Base-by-base conservation (phyloP, 192 early-diverging fungal genomes). In the Dissophora globulifera region DNA sequence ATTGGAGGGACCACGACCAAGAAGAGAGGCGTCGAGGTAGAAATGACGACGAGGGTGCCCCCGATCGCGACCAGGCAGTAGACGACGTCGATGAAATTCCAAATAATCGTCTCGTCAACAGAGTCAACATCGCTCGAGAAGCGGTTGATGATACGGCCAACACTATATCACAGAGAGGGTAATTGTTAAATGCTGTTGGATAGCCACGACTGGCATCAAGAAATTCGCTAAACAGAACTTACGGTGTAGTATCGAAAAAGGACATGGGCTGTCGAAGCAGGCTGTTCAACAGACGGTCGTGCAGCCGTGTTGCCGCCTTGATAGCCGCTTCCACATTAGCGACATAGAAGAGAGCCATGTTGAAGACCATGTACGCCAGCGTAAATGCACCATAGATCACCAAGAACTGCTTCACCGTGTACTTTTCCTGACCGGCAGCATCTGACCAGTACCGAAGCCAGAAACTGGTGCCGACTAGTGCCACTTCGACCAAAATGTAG, bases 61-160 rank as follows among this genome's bases (percentile, higher is more conserved):
- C 69, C 50, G 2, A 85, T 80, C 10, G 80, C 54, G 1, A 85
- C 81, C 19, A 64, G 62, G 25, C 69, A 72, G 19, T 64, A 72
- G 4, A 72, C 60, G 11, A 81, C 69, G 53, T 86, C 76, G 32
- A 78, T 88, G 19, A 52, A 62, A 23, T 75, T 69, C 68, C 35
- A 88, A 82, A 33, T 90, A 62, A 43, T 82, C 31, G 60, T 90
- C 85, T 93, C 90, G 58, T 94, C 94, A n/a, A 94, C 81, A 20
- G 88, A 88, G 61, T 92, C 86, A 52, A 91, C 86, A 70, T 97
- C 95, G 57, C 93, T 95, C 49, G 91, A 91, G 69, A 97, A 96
- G 17, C 95, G 90, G 62, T 97, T 94, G 48, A 95, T 72, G 63
- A 97, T 89, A 35, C 95, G 90, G 19, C 95, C 93, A 1, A 93